Evolutionary conservation across 2,329 filamentous ascomycete genomes (phyloP), one percentile per base, ranked within the genome.

Genomic region (Phoma sp.): DNA sequence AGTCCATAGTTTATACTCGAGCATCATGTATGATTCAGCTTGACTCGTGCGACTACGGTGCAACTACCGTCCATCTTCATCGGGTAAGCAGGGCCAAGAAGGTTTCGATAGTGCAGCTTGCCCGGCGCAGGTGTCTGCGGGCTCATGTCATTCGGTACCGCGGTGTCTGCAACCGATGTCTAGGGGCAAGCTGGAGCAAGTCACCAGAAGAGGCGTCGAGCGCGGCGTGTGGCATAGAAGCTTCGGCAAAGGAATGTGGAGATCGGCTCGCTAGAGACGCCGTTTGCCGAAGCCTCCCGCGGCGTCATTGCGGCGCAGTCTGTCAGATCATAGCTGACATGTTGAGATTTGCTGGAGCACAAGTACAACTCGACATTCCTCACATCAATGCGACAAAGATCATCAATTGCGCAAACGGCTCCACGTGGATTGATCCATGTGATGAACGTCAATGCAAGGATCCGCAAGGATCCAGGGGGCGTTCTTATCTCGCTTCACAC

Each of bases 21-120:
- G 46, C 41, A 47, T 50, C 30, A 18, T 35, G 25, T 45, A 39
- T 40, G 45, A 48, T 45, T 48, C 33, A 44, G 43, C 39, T 48
- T 36, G 39, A 54, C 27, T 45, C 45, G 52, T 49, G 45, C 44
- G 39, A 47, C 41, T 45, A 25, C 33, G n/a, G 41, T 27, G 22
- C 23, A 46, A 46, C 38, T 54, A 54, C 45, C 45, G 40, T 36
- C 23, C 35, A 29, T 35, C 32, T 49, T 40, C 18, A 33, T 44
- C 49, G 41, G 46, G 37, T 27, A 50, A 46, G 42, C 7, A 33
- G 36, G 11, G 52, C 52, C 46, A 50, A 50, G 52, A 42, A 33
- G 42, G 27, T 55, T 55, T 55, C 52, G 42, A 55, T 55, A 55
- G 46, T 46, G 42, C 41, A 43, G 14, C 33, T 30, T 22, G 43